Evolutionary conservation across 78 protist genomes (phyloP).

Genomic region (Dictyostelium brefeldianum): DNA sequence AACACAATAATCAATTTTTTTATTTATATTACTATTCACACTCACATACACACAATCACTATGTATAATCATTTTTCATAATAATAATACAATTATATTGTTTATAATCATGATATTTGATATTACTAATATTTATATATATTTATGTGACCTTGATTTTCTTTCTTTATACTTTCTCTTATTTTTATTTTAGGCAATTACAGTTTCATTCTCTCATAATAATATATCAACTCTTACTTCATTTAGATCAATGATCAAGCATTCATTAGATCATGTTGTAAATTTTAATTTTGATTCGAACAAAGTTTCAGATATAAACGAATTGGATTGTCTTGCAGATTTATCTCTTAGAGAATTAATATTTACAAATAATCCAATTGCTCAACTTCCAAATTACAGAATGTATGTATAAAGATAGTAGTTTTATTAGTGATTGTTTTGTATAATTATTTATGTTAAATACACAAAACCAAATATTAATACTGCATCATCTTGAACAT

Average conservation of each 20-base stretch:
- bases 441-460: background rate
- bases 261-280: slow-evolving; percentile 40
- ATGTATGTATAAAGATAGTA: slow-evolving; percentile 4
- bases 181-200: slow-evolving; percentile 38
- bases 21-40: no score
- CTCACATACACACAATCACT: no score
- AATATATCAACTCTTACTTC: slow-evolving; percentile 37
- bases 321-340: slow-evolving; percentile 41
- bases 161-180: background rate
- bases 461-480: background rate
- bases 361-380: slow-evolving; percentile 52
- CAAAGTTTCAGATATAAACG: slow-evolving; percentile 6
- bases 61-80: no score
- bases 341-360: slow-evolving; percentile 54
- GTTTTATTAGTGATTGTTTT: no score
- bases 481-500: background rate
- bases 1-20: no score
- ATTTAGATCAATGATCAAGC: slow-evolving; percentile 29
- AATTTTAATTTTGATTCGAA: slow-evolving; percentile 59
- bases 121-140: background rate
- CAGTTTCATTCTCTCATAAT: slow-evolving; percentile 62
- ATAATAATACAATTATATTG: no score
- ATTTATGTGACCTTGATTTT: background rate
- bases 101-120: background rate
- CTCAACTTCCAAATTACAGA: slow-evolving; percentile 44